Percentiles rank a stretch among this genome's conserved stretches.
These are phyloP conservation scores for Aspergillus heteromorphus DNA, from an alignment of 495 filamentous ascomycete species.

Conservation along the genomic window DNA sequence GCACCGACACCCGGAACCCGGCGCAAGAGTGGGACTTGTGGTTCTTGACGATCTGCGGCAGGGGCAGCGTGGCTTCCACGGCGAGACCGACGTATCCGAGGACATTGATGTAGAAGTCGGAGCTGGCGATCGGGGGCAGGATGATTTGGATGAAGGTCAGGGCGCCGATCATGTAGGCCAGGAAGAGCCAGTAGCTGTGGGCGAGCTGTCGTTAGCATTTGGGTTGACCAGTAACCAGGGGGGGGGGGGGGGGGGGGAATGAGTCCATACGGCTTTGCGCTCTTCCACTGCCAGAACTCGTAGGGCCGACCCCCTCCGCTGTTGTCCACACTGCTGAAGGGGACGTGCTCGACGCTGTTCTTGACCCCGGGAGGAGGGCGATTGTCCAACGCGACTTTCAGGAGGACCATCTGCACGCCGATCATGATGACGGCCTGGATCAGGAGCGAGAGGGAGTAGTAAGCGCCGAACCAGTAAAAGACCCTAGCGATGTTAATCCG, in stretches of 20 bases:
- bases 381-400: constrained; percentile 87
- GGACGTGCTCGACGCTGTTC: constrained; percentile 45
- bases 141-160: constrained; percentile 68
- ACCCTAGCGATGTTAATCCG: constrained; percentile 46
- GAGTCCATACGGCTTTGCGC: constrained; percentile 62
- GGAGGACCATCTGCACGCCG: constrained; percentile 68
- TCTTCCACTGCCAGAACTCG: constrained; percentile 92
- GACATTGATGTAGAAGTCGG: constrained; percentile 59
- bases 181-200: constrained; percentile 79
- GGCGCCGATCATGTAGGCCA: constrained; percentile 62
- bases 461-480: constrained; percentile 91
- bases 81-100: constrained; percentile 82
- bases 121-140: constrained; percentile 57
- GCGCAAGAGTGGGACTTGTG: constrained; percentile 72
- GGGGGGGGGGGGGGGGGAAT: not conserved
- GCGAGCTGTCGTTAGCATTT: constrained; percentile 1
- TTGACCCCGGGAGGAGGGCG: constrained; percentile 61
- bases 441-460: constrained; percentile 73
- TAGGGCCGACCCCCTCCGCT: constrained; percentile 56
- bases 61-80: constrained; percentile 81
- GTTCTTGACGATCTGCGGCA: constrained; percentile 86
- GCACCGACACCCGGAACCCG: constrained; percentile 81
- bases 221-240: not conserved
- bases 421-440: constrained; percentile 87
- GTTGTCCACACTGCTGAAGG: constrained; percentile 31